Conservation (phyloP, 129 eudicot species). For the Ambrosia artemisiifolia region DNA sequence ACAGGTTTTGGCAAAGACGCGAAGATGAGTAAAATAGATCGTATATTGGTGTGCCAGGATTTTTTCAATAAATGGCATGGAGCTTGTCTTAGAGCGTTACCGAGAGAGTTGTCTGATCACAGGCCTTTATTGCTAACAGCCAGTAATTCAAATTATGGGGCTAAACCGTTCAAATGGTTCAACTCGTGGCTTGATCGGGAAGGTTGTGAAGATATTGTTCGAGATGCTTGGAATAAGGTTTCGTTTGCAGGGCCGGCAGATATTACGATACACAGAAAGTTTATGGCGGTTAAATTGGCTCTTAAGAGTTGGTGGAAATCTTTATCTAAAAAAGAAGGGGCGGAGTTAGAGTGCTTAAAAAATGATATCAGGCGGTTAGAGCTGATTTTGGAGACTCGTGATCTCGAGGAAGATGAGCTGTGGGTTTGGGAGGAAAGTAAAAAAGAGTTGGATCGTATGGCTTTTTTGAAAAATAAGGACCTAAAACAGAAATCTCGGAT, state of each 20-base stretch:
- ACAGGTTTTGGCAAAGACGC: background rate
- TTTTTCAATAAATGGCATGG: background rate
- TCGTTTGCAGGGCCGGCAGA: background rate
- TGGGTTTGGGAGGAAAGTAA: background rate
- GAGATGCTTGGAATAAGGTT: background rate
- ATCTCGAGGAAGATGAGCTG: background rate
- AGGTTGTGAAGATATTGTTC: background rate
- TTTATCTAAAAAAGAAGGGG: background rate
- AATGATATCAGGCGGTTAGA: background rate
- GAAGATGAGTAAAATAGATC: too few species aligned
- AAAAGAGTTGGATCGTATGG: background rate
- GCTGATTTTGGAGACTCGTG: background rate
- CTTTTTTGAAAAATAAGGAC: background rate
- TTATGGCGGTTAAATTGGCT: background rate
- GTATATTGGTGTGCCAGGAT: background rate
- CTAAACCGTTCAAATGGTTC: slow-evolving; percentile 1
- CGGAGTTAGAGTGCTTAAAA: background rate
- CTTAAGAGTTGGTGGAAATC: background rate
- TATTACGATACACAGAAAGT: background rate
- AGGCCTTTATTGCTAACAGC: background rate
- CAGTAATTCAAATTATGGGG: background rate
- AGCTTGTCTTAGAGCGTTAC: slow-evolving; percentile 7
- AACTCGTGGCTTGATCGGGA: slow-evolving; percentile 1
- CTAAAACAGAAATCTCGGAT: background rate
- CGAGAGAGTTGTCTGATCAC: background rate